Evolutionary conservation across 257 asterid species (phyloP), one percentile per base, ranked within the genome.

Genomic region (Lycium barbarum): DNA sequence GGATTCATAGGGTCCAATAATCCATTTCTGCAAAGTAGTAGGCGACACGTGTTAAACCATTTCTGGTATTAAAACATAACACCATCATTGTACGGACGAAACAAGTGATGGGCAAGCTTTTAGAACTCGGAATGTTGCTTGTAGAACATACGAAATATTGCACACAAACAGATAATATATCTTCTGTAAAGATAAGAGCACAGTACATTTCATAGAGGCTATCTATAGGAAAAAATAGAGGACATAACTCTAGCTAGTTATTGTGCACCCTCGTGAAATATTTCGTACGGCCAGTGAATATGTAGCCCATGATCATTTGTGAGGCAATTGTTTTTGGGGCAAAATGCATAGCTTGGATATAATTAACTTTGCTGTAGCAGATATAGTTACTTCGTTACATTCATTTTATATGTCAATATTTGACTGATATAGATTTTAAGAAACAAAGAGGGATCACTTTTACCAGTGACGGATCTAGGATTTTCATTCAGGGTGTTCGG

Each of bases 61-160:
- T 55, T 59, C 22, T 20, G 22, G 45, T 74, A 22, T 51, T 22
- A 76, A 76, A 76, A 76, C 63, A 26, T 65, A 80, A 12, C 43
- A 79, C 59, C 87, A 90, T 91, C 72, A 91, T 90, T 89, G 89
- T 87, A 90, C 88, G 85, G 70, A 47, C 81, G 68, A 68, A 86
- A 66, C 80, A 12, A 76, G 63, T 76, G 63, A 26, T 76, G 58
- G 83, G 87, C 66, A 91, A 87, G 88, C 94, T 88, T 84, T 83
- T 1, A 51, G 35, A 83, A 74, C 84, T 88, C 87, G 91, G 88
- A 90, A 72, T 81, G 79, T 85, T 86, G 87, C 71, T 35, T 49
- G 55, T 73, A 81, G 57, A 79, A 57, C 2, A 61, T 0, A 15
- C 81, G 45, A 5, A 54, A 4, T 18, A 58, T 26, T 18, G 45